Conservation (phyloP, 306 rosid genomes). For the Chamaecrista fasciculata region DNA sequence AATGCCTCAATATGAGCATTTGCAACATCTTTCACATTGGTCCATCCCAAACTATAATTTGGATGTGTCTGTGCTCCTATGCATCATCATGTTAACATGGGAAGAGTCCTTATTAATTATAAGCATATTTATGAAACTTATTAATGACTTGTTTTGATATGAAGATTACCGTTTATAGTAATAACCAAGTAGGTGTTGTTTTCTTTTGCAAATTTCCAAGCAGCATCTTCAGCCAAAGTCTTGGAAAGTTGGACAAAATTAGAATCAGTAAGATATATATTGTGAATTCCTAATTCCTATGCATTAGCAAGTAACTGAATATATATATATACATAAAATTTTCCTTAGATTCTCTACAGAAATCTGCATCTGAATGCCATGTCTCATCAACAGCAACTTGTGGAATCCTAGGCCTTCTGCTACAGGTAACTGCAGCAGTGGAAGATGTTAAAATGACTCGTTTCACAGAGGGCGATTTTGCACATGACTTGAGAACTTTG, state of each 20-base stretch:
- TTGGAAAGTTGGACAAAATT: constrained; percentile 62
- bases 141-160: no score
- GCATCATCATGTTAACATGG: background rate
- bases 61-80: constrained; percentile 58
- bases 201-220: constrained; percentile 75
- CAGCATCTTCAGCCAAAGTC: constrained; percentile 85
- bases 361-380: background rate
- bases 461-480: background rate
- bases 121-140: background rate
- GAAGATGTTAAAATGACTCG: background rate
- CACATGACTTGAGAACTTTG: background rate
- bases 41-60: constrained; percentile 53
- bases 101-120: background rate
- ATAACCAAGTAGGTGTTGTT: constrained; percentile 68
- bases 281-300: no score
- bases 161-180: constrained; percentile 57
- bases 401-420: background rate
- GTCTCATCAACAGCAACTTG: background rate
- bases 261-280: no score
- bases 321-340: background rate
- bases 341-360: background rate
- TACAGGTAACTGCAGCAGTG: background rate
- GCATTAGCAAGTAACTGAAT: no score
- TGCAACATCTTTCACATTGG: constrained; percentile 72
- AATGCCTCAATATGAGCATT: constrained; percentile 68